Evolutionary conservation across 2,329 filamentous ascomycete species (phyloP).

Genomic region (Penicillium sp.): DNA sequence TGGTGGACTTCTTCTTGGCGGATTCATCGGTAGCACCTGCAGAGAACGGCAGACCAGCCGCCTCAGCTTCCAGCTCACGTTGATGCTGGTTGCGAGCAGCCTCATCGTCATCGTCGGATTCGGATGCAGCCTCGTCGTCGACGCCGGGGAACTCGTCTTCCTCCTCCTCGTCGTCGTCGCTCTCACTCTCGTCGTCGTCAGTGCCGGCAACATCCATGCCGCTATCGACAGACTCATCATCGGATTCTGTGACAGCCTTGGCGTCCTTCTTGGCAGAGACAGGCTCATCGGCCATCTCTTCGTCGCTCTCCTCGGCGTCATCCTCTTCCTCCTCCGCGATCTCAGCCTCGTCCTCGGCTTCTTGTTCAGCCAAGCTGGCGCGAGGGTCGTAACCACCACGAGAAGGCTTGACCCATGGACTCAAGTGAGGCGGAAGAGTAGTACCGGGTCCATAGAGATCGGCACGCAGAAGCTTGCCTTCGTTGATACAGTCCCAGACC

Average conservation of each 20-base stretch:
- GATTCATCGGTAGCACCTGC: slow-evolving; percentile 51
- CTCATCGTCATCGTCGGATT: slow-evolving; percentile 55
- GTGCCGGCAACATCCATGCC: slow-evolving; percentile 17
- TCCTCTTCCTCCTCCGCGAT: slow-evolving; percentile 46
- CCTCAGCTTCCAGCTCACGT: slow-evolving; percentile 86
- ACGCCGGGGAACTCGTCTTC: slow-evolving; percentile 47
- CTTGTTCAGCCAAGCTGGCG: slow-evolving; percentile 75
- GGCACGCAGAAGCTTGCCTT: slow-evolving; percentile 77
- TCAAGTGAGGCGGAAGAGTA: slow-evolving; percentile 85
- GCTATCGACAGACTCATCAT: slow-evolving; percentile 16
- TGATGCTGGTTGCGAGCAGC: slow-evolving; percentile 66
- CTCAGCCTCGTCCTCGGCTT: slow-evolving; percentile 78
- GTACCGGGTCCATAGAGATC: slow-evolving; percentile 87
- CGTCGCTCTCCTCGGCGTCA: slow-evolving; percentile 47
- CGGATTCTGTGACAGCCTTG: slow-evolving; percentile 13
- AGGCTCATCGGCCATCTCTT: slow-evolving; percentile 35
- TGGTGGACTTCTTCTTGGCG: slow-evolving; percentile 64
- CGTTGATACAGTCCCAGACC: slow-evolving; percentile 97
- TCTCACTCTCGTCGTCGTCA: slow-evolving; percentile 24
- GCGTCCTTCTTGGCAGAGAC: slow-evolving; percentile 16
- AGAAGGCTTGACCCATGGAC: slow-evolving; percentile 85
- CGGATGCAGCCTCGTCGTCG: slow-evolving; percentile 44
- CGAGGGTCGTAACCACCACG: slow-evolving; percentile 90
- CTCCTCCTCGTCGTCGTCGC: slow-evolving; percentile 31
- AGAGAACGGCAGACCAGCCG: slow-evolving; percentile 58